A percentile compares a stretch with the other conserved stretches of the same genome.
phyloP scores from a whole-genome alignment of 2,329 filamentous ascomycete species.

The Alternaria solani region DNA sequence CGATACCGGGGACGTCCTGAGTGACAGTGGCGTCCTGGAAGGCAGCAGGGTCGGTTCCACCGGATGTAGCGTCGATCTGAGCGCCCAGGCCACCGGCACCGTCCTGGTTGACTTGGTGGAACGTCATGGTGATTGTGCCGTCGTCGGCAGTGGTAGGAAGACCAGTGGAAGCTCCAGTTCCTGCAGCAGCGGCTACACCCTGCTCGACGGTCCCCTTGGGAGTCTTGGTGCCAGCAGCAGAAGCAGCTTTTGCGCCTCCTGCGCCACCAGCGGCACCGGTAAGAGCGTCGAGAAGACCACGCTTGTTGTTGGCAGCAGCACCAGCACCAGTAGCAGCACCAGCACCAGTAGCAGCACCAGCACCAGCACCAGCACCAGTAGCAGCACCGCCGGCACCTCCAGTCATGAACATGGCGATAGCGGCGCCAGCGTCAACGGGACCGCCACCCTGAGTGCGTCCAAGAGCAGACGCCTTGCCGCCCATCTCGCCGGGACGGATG shows the following conservation, averaged over 20 bases:
- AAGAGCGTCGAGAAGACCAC: constrained; percentile 38
- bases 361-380: constrained; percentile 63
- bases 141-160: constrained; percentile 69
- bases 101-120: constrained; percentile 76
- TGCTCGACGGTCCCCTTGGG: constrained; percentile 58
- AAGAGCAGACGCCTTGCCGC: constrained; percentile 65
- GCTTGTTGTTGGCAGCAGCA: constrained; percentile 20
- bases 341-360: constrained; percentile 60
- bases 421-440: constrained; percentile 49
- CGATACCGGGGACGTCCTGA: constrained; percentile 67
- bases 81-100: constrained; percentile 71
- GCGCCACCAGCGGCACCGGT: constrained; percentile 23
- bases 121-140: constrained; percentile 69
- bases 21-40: constrained; percentile 68
- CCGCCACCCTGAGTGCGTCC: constrained; percentile 68
- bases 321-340: constrained; percentile 54
- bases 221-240: constrained; percentile 57
- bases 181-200: constrained; percentile 63
- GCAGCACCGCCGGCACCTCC: constrained; percentile 49
- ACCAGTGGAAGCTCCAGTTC: constrained; percentile 62
- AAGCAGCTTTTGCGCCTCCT: constrained; percentile 4
- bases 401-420: constrained; percentile 18
- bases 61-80: constrained; percentile 68
- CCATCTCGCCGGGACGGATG: constrained; percentile 69
- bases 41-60: constrained; percentile 66